Base-by-base conservation (phyloP, 75 land plant genomes). In the Pinus tabuliformis region DNA sequence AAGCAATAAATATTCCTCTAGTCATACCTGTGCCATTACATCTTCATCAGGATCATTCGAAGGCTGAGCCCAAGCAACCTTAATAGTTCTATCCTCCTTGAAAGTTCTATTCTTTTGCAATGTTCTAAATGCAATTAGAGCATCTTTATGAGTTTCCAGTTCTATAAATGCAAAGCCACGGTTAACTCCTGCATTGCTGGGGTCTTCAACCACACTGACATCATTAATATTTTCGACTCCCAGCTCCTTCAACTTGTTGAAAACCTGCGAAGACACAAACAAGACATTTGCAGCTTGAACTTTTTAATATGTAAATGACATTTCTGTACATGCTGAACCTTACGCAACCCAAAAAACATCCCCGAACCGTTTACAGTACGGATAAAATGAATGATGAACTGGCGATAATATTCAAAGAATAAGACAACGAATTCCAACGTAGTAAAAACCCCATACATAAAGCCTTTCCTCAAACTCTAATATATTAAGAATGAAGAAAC, bases 21-120 rank as follows among this genome's bases (percentile, higher is more conserved):
- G 52, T 68, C 52, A 42, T 73, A 87, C 89, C 79, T 85, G 79
- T 36, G 73, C 75, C 87, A 85, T 82, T 16, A 79, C 83, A 5
- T 86, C 87, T 77, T 87, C 89, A 74, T 85, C 87, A 30, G 87
- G 87, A 39, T 82, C 89, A 74, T 79, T 80, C 62, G 78, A 77
- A 18, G 84, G 81, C 77, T 87, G 81, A 42, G 87, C 89, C 89
- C 89, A 87, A 15, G 89, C 81, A 73, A 87, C 87, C 70, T 85
- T 87, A 14, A 83, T 60, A 70, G 87, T 76, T 58, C 87, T 81
- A 45, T 86, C 87, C 42, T 52, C 36, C 13, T 87, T 87, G 80
- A 87, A 85, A 66, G 73, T 82, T 77, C 79, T 84, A 45, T 74
- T 60, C 74, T 79, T 86, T 62, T 82, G 83, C 13, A 85, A 74